Conservation (phyloP, 2,329 filamentous ascomycete species). For the Arthroderma sp. region DNA sequence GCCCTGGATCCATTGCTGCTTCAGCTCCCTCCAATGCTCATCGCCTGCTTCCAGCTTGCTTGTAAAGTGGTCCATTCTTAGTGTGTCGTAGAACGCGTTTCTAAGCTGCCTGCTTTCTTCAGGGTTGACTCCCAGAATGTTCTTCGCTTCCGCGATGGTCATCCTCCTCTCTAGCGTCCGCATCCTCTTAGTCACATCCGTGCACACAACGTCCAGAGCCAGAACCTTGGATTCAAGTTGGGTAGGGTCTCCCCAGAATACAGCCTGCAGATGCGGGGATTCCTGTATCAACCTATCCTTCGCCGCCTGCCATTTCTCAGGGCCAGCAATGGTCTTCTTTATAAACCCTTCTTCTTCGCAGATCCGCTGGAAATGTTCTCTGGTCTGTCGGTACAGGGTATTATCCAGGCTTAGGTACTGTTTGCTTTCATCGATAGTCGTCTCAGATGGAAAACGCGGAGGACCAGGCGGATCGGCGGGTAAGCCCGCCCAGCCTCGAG, state of each 20-base stretch:
- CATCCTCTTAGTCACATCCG: slow-evolving; percentile 69
- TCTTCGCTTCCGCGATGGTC: slow-evolving; percentile 62
- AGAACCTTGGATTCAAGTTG: slow-evolving; percentile 50
- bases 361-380: slow-evolving; percentile 55
- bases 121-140: slow-evolving; percentile 54
- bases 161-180: slow-evolving; percentile 52
- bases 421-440: slow-evolving; percentile 67
- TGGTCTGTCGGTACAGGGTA: slow-evolving; percentile 48
- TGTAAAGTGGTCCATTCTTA: slow-evolving; percentile 53
- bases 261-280: slow-evolving; percentile 47
- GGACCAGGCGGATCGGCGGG: slow-evolving; percentile 55
- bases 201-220: slow-evolving; percentile 66
- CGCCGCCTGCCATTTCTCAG: slow-evolving; percentile 57
- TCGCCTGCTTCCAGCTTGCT: slow-evolving; percentile 61
- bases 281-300: slow-evolving; percentile 56
- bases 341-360: slow-evolving; percentile 53
- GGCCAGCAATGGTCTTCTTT: slow-evolving; percentile 64
- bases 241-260: slow-evolving; percentile 47
- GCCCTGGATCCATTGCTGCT: slow-evolving; percentile 51
- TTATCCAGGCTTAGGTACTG: slow-evolving; percentile 52
- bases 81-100: slow-evolving; percentile 50
- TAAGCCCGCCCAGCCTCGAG: slow-evolving; percentile 53
- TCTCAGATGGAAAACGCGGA: slow-evolving; percentile 68
- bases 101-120: slow-evolving; percentile 54
- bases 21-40: slow-evolving; percentile 58